Conservation (phyloP, 352 stramenopile species). For the Phytophthora hybrid region DNA sequence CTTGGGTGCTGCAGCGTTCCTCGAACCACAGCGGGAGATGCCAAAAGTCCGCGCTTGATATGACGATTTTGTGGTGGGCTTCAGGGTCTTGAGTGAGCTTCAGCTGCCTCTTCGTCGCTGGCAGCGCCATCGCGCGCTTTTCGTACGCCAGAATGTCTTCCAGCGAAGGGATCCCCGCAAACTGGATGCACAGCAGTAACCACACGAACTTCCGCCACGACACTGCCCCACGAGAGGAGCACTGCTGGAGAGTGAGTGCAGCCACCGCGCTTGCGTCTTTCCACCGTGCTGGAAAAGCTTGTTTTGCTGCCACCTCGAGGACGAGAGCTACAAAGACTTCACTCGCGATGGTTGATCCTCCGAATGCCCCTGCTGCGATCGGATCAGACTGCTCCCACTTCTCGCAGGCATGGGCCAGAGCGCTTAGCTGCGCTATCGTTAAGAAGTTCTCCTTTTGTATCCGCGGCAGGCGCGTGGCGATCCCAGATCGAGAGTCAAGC, state of each 20-base stretch:
- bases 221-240: conserved; percentile 8
- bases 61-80: conserved; percentile 1
- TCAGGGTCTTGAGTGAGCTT: not conserved
- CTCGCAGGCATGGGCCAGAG: conserved; percentile 21
- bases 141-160: conserved; percentile 38
- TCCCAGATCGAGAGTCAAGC: conserved; percentile 2
- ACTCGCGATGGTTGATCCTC: conserved; percentile 21
- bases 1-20: not conserved
- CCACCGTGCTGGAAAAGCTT: conserved; percentile 51
- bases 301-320: conserved; percentile 38
- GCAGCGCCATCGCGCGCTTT: conserved; percentile 6
- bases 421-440: conserved; percentile 33
- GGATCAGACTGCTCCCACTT: conserved; percentile 28
- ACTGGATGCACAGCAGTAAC: conserved; percentile 51
- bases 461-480: conserved; percentile 21
- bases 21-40: conserved; percentile 60
- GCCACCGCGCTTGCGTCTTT: conserved; percentile 43
- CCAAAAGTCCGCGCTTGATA: conserved; percentile 40
- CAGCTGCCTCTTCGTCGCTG: conserved; percentile 15
- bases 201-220: conserved; percentile 56
- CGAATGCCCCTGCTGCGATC: conserved; percentile 11
- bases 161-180: conserved; percentile 38
- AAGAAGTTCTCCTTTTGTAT: conserved; percentile 35
- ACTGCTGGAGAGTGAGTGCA: conserved; percentile 42
- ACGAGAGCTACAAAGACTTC: conserved; percentile 52